phyloP scores from a whole-genome alignment of 441 rosid species.

The Hura crepitans region DNA sequence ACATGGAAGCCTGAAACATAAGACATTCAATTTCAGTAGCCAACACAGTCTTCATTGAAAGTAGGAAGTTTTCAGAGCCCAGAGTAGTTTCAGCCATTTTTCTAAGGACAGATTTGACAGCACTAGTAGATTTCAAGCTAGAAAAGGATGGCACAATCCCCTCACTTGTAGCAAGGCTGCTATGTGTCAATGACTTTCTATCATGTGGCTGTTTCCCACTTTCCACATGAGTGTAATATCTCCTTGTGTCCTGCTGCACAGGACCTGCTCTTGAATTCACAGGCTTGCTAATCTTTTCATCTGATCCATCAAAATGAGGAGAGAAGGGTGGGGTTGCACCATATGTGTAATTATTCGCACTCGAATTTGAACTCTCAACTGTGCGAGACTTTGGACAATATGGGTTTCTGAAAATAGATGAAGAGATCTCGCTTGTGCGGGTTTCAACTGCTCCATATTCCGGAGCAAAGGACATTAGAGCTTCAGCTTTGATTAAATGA shows the following conservation, averaged over 20 bases:
- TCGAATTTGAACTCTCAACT: conserved; percentile 71
- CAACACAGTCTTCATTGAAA: conserved; percentile 62
- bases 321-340: conserved; percentile 85
- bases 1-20: conserved; percentile 91
- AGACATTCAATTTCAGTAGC: conserved; percentile 89
- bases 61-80: conserved; percentile 51
- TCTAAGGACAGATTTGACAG: conserved; percentile 48
- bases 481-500: conserved; percentile 95
- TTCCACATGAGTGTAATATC: conserved; percentile 73
- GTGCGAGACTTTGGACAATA: conserved; percentile 77
- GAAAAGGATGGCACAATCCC: conserved; percentile 45
- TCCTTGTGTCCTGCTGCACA: conserved; percentile 47
- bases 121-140: conserved; percentile 51
- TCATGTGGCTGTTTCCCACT: conserved; percentile 48
- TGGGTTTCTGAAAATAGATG: conserved; percentile 73
- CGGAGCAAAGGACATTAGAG: conserved; percentile 91
- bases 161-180: conserved; percentile 46
- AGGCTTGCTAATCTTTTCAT: conserved; percentile 50
- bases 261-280: conserved; percentile 45
- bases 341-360: conserved; percentile 62
- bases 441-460: conserved; percentile 99
- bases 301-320: conserved; percentile 56
- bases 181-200: conserved; percentile 38
- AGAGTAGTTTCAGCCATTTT: conserved; percentile 49
- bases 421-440: conserved; percentile 57